Percentiles rank a stretch among this genome's conserved stretches.
phyloP scores from a whole-genome alignment of 2,329 filamentous ascomycete species.

The Pleoardoris graminearum region DNA sequence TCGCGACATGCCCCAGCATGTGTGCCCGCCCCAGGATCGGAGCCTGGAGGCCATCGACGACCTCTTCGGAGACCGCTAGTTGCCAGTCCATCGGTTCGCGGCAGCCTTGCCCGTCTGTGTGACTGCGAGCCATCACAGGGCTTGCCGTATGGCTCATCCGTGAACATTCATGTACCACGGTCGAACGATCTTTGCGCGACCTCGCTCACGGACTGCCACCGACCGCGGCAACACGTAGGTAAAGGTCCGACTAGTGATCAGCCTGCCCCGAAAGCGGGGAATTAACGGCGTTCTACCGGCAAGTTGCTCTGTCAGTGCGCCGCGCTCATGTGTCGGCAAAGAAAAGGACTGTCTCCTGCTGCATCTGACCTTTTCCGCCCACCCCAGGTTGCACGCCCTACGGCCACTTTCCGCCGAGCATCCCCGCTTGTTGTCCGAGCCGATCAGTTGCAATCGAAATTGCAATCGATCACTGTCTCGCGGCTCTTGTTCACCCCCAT shows the following conservation, averaged over 20 bases:
- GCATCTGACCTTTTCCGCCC: constrained; percentile 7
- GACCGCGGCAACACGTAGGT: neutral
- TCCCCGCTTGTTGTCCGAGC: neutral
- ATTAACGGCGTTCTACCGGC: constrained; percentile 6
- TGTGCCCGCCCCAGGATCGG: neutral
- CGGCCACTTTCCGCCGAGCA: neutral
- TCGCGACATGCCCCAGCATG: neutral
- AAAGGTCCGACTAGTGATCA: constrained; percentile 3
- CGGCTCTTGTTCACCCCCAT: neutral
- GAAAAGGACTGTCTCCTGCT: constrained; percentile 5
- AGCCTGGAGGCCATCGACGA: neutral
- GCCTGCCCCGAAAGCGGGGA: constrained; percentile 6
- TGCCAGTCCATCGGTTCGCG: neutral
- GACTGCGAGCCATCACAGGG: neutral
- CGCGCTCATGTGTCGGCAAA: constrained; percentile 1
- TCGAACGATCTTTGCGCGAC: constrained; percentile 4
- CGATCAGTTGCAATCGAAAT: neutral
- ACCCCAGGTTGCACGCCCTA: constrained; percentile 1
- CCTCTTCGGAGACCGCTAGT: constrained; percentile 1
- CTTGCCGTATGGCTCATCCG: neutral
- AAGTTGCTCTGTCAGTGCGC: constrained; percentile 5
- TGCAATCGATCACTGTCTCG: neutral
- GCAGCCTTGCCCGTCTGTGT: neutral
- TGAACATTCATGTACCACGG: neutral
- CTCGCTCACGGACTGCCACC: neutral